Base-by-base conservation (phyloP, 2,329 filamentous ascomycete species). In the Fusarium metavorans region DNA sequence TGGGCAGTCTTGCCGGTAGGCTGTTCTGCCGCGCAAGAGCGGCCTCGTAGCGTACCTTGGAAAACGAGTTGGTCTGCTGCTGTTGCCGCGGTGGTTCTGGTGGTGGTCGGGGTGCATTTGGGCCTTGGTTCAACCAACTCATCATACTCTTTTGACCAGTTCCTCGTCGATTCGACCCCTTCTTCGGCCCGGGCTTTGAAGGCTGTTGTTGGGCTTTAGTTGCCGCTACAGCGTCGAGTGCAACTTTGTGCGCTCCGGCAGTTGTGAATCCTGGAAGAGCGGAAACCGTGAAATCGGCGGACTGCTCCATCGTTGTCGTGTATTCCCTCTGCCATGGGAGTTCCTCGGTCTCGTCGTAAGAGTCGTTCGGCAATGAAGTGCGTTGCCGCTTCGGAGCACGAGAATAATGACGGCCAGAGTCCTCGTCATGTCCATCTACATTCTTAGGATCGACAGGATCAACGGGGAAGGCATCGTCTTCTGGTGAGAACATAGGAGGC, bases 401-500 rank as follows among this genome's bases (percentile, higher is more conserved):
- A 20, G 75, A 62, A 35, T 74, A 71, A 37, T 79, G 64, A 18
- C 68, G 70, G 5, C 67, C 71, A 18, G 60, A 57, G 14, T 76
- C 67, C 6, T 71, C 74, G 6, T 76, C 76, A 4, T 68, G 58
- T 9, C 68, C 76, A 48, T 72, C 80, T 48, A 58, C 66, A 43
- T 72, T 71, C 67, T 86, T 78, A 6, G 73, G 72, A 18, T 85
- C 81, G 25, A 88, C 85, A 6, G 92, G 93, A 57, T 92, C 90
- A 4, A 90, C 77, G 0, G 94, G 92, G 83, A 92, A 94, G 13
- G 88, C 79, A 72, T 93, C 89, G 80, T 97, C 94, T 76, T 94
- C 91, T 0, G 86, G 84, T 50, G 84, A 87, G 66, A 88, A 88
- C 82, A 92, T 87, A 25, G 82, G 79, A 0, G 88, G 87, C 45